These are phyloP conservation scores for Carex cristatella DNA, from an alignment of 176 grass and related monocot genomes.

Conservation along the genomic window DNA sequence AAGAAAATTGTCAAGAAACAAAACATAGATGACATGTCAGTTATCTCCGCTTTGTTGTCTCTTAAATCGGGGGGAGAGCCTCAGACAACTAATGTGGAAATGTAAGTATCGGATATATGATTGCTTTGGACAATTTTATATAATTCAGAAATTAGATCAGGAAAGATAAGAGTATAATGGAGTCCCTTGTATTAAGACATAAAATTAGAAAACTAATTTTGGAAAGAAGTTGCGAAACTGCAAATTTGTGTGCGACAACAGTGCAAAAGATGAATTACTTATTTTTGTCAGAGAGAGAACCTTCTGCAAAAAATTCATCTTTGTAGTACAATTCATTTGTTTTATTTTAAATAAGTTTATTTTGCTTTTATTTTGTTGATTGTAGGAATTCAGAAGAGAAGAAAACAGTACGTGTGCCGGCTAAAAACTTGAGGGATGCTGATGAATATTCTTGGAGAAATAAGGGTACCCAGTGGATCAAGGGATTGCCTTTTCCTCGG, in stretches of 20 bases:
- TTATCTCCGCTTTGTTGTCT: constrained; percentile 1
- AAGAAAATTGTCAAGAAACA: neutral
- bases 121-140: neutral
- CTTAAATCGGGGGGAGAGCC: neutral
- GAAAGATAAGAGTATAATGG: neutral
- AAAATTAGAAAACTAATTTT: neutral
- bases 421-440: constrained; percentile 3
- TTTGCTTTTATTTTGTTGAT: neutral
- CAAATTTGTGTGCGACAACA: neutral
- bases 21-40: neutral
- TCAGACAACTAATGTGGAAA: neutral
- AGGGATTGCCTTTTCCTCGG: constrained; percentile 11
- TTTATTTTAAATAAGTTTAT: neutral
- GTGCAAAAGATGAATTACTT: neutral
- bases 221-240: constrained; percentile 2
- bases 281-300: neutral
- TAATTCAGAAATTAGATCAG: neutral
- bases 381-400: neutral
- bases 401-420: neutral
- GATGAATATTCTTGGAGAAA: constrained; percentile 21
- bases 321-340: neutral
- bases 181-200: neutral
- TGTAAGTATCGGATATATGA: neutral
- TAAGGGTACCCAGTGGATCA: constrained; percentile 9
- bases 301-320: neutral